A percentile compares a stretch with the other conserved stretches of the same genome.
Evolutionary conservation across 2,329 filamentous ascomycete genomes (phyloP).

Genomic region (Colletotrichum sp.): DNA sequence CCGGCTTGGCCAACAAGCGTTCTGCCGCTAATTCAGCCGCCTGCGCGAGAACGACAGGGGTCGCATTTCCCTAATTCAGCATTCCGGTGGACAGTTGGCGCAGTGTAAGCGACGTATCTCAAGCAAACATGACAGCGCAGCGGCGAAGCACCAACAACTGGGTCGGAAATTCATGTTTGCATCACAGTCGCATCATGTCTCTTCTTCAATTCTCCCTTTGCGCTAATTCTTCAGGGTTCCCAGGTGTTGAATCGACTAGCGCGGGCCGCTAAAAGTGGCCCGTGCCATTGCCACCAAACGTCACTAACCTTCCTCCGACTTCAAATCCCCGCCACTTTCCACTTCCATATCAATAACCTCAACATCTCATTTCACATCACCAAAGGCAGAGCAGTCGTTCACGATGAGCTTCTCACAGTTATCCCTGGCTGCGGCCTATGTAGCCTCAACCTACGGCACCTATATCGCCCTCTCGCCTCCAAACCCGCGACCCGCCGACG

Average conservation of each 20-base stretch:
- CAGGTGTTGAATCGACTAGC: not conserved
- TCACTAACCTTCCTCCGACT: not conserved
- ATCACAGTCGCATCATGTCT: not conserved
- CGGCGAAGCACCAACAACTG: not conserved
- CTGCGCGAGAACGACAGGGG: not conserved
- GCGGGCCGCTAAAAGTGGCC: not conserved
- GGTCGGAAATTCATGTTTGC: not conserved
- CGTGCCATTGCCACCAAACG: not conserved
- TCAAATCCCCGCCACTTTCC: not conserved
- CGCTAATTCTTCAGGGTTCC: not conserved
- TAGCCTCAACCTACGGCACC: slow-evolving; percentile 32
- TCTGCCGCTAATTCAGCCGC: not conserved
- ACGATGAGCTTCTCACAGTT: not conserved
- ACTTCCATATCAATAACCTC: not conserved
- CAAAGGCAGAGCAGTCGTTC: not conserved
- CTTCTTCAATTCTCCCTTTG: not conserved
- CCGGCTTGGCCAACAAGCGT: not conserved
- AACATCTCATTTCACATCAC: not conserved
- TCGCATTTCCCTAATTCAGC: not conserved
- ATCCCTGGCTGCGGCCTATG: slow-evolving; percentile 23
- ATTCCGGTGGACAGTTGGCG: not conserved
- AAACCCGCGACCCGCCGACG: slow-evolving; percentile 28
- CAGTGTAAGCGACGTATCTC: not conserved
- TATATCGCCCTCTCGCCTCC: slow-evolving; percentile 36
- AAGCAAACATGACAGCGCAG: not conserved